A percentile compares a stretch with the other conserved stretches of the same genome.
These are phyloP conservation scores for Sphagnurus paluster DNA, from an alignment of 1,284 basidiomycete genomes.

Conservation along the genomic window DNA sequence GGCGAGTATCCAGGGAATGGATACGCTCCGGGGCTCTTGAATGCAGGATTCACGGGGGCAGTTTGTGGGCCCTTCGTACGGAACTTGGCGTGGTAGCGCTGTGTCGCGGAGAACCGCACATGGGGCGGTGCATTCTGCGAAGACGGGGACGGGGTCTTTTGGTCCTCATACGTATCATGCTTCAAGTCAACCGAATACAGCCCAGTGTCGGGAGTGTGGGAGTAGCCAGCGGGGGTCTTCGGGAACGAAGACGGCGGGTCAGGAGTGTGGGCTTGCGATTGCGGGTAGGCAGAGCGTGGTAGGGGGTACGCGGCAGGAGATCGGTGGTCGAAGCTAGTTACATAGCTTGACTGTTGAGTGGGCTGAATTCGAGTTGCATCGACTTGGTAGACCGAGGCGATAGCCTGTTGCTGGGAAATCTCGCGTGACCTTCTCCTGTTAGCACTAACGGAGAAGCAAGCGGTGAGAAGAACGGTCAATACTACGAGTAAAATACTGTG, in stretches of 20 bases:
- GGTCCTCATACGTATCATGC: conserved; percentile 1
- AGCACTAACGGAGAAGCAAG: conserved; percentile 7
- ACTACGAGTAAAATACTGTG: neutral
- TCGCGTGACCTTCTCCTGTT: conserved; percentile 1
- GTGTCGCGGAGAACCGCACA: conserved; percentile 10
- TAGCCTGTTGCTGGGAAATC: conserved; percentile 9
- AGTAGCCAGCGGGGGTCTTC: conserved; percentile 16
- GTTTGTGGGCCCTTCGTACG: conserved; percentile 16
- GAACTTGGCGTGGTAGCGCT: conserved; percentile 11
- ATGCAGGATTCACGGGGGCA: conserved; percentile 16
- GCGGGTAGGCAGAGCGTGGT: conserved; percentile 8
- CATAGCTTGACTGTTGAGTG: conserved; percentile 12
- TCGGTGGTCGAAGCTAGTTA: conserved; percentile 16
- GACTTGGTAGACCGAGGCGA: conserved; percentile 18
- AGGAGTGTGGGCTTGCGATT: neutral
- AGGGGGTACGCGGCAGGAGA: conserved; percentile 17
- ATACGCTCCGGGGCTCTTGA: conserved; percentile 8
- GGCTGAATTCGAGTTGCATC: conserved; percentile 19
- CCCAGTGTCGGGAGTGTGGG: conserved; percentile 10
- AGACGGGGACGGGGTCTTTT: too few species aligned
- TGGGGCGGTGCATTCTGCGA: too few species aligned
- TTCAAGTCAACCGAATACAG: neutral
- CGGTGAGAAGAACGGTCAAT: conserved; percentile 9
- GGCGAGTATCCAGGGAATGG: conserved; percentile 20
- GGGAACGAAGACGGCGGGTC: conserved; percentile 15